Percentiles rank a stretch among this genome's conserved stretches.
These are phyloP conservation scores for Beauveria australis DNA, from an alignment of 2,329 filamentous ascomycete genomes.

Conservation along the genomic window DNA sequence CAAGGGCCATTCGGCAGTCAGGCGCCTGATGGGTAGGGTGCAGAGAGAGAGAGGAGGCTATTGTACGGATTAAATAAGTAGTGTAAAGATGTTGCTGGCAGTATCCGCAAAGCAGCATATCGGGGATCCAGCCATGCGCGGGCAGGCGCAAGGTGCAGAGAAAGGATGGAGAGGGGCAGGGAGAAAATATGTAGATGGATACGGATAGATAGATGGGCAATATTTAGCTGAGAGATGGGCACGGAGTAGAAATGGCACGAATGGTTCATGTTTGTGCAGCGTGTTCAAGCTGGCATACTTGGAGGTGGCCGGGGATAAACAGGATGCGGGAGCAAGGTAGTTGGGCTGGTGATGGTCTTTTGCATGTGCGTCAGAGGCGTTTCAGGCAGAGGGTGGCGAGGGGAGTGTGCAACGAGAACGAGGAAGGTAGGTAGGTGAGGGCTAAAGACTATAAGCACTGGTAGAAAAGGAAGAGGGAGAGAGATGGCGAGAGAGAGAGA, in stretches of 20 bases:
- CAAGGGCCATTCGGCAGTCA: too few relatives aligned
- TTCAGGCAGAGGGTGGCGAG: not conserved
- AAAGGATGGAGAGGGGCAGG: not conserved
- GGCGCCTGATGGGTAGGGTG: not conserved
- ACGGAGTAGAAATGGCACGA: not conserved
- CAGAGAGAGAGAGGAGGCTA: not conserved
- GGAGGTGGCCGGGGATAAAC: not conserved
- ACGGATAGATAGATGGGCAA: too few relatives aligned
- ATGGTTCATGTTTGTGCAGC: not conserved
- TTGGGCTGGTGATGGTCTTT: not conserved
- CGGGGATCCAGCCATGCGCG: not conserved
- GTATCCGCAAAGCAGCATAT: not conserved
- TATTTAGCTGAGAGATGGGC: not conserved
- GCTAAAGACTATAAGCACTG: too few relatives aligned
- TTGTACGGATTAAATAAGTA: too few relatives aligned
- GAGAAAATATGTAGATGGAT: not conserved
- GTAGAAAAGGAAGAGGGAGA: too few relatives aligned
- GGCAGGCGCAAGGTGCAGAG: not conserved
- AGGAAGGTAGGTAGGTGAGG: not conserved
- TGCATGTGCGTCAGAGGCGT: constrained; percentile 5
- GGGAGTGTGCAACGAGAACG: not conserved
- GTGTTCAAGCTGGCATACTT: not conserved
- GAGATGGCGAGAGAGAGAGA: not conserved
- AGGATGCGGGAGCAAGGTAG: not conserved
- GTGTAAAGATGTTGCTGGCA: not conserved